Percentiles rank a stretch among this genome's conserved stretches.
These are phyloP conservation scores for Theobroma cacao DNA, from an alignment of 345 rosid genomes.

Conservation along the genomic window DNA sequence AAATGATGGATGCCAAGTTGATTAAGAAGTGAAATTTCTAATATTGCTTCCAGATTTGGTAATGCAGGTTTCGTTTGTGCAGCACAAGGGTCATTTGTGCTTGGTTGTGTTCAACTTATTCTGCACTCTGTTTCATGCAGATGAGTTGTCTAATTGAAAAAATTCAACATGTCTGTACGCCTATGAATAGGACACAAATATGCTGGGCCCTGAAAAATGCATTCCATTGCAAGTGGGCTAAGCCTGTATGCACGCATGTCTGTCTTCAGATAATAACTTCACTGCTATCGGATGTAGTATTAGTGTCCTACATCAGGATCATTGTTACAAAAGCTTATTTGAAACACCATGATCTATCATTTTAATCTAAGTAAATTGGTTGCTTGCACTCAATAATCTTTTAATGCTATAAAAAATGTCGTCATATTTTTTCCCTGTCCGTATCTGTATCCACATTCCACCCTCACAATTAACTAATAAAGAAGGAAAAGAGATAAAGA, in stretches of 20 bases:
- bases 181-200: background rate
- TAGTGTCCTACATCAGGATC: background rate
- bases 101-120: background rate
- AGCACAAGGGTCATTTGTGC: background rate
- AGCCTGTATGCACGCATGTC: background rate
- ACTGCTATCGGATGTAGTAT: background rate
- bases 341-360: background rate
- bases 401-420: background rate
- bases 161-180: background rate
- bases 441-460: background rate
- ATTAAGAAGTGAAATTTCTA: background rate
- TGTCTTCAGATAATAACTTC: background rate
- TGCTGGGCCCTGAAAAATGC: conserved; percentile 1
- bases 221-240: background rate
- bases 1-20: background rate
- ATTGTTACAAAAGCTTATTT: background rate
- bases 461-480: background rate
- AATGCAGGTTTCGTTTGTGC: background rate
- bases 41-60: background rate
- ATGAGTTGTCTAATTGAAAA: background rate
- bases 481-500: background rate
- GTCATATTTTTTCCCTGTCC: background rate
- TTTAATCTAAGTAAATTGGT: background rate
- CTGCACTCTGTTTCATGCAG: background rate
- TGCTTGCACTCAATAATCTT: background rate